Base-by-base conservation (phyloP, 345 rosid species). In the Eucalyptus paniculata region DNA sequence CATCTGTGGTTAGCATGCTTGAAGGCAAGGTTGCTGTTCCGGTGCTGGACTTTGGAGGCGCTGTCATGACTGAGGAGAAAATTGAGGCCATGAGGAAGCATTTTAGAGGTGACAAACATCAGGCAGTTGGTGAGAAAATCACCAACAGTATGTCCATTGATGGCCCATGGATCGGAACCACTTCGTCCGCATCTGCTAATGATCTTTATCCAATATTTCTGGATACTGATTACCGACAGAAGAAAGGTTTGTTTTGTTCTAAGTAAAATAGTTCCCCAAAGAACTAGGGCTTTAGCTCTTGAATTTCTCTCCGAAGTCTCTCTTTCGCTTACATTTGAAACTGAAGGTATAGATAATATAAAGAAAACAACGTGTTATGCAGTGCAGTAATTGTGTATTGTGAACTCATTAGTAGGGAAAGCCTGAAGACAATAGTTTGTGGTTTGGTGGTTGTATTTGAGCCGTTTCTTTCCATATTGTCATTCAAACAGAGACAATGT, bases 1-100 rank as follows among this genome's bases (percentile, higher is more conserved):
- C 62, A 56, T 56, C 54, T 9, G 93, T 89, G 50, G 91, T 91
- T 62, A 88, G 87, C 32, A 89, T 92, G 90, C 93, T 92, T n/a
- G 91, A 91, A 90, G 92, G 93, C 28, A 89, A 72, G 87, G 88
- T 45, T 16, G 50, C 80, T 50, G 86, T 90, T 86, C 87, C 65
- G 15, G 87, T 88, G 54, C 81, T 82, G 7, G 83, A 87, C n/a
- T 60, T 58, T 4, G 89, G 9, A 4, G 45, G 86, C 12, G 6
- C n/a, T n/a, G 13, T 72, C 23, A 12, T n/a, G 8, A 17, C 72
- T 15, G 86, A 88, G 24, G 82, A 69, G 49, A 77, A 53, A 37
- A 21, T 50, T 14, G 50, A 90, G 83, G 77, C 50, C 17, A 65
- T 83, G 89, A 85, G 87, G 88, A 90, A n/a, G 72, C 69, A 90